These are phyloP conservation scores for Apium graveolens DNA, from an alignment of 129 eudicot species.

Conservation along the genomic window DNA sequence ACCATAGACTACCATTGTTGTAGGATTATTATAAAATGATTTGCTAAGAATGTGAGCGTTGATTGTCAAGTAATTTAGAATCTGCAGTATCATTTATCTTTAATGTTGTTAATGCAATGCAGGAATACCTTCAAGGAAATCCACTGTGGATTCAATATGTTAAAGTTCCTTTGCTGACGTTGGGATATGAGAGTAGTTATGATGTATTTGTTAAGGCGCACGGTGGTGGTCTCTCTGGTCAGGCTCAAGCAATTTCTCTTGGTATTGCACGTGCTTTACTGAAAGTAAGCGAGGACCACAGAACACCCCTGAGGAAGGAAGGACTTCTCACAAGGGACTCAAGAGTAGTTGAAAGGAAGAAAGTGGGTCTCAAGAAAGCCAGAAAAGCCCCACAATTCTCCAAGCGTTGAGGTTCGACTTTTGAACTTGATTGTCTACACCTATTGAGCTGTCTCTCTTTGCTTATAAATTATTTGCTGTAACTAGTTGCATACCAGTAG, in stretches of 20 bases:
- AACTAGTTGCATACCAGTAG: neutral
- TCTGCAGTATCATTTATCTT: neutral
- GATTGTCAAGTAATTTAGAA: slow-evolving; percentile 22
- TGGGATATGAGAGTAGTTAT: slow-evolving; percentile 73
- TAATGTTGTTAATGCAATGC: slow-evolving; percentile 15
- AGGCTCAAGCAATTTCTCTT: slow-evolving; percentile 88
- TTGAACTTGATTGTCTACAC: neutral
- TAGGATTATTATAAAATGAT: neutral
- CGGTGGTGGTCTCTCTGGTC: slow-evolving; percentile 97
- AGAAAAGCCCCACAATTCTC: slow-evolving; percentile 93
- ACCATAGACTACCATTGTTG: neutral
- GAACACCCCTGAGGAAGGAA: slow-evolving; percentile 59
- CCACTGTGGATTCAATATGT: slow-evolving; percentile 86
- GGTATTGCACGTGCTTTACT: slow-evolving; percentile 90
- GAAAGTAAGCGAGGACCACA: slow-evolving; percentile 69
- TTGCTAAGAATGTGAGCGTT: neutral
- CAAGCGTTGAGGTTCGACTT: slow-evolving; percentile 65
- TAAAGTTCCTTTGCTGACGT: slow-evolving; percentile 53
- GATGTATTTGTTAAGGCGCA: slow-evolving; percentile 95
- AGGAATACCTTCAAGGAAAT: slow-evolving; percentile 97
- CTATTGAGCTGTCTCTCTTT: neutral
- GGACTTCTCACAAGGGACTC: slow-evolving; percentile 93
- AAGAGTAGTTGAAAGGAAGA: slow-evolving; percentile 86
- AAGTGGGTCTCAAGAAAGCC: slow-evolving; percentile 84
- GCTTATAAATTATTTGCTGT: neutral